Evolutionary conservation across 2,329 filamentous ascomycete species (phyloP).

Genomic region (Penicillium sp.): DNA sequence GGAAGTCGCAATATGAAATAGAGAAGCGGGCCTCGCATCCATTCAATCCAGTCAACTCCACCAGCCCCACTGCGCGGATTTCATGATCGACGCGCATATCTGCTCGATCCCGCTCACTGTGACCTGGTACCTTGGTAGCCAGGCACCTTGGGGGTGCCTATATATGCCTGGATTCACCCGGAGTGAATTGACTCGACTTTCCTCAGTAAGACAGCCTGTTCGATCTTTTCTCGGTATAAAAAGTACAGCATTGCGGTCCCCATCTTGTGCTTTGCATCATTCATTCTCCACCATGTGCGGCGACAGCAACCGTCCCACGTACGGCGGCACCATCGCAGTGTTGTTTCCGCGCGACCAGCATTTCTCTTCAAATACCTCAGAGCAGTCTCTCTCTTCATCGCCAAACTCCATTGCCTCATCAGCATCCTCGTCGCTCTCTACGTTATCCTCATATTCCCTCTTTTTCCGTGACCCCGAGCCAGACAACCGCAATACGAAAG

Average conservation of each 20-base stretch:
- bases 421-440: conserved; percentile 12
- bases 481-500: conserved; percentile 17
- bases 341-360: conserved; percentile 25
- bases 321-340: conserved; percentile 35
- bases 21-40: too few species aligned
- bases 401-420: conserved; percentile 20
- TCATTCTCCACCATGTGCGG: conserved; percentile 54
- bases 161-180: too few species aligned
- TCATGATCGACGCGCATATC: conserved; percentile 16
- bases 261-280: neutral
- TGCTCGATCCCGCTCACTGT: conserved; percentile 31
- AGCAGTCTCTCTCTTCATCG: conserved; percentile 19
- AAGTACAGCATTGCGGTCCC: neutral
- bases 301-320: conserved; percentile 48
- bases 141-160: conserved; percentile 17
- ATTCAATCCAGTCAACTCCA: too few species aligned
- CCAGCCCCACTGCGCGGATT: conserved; percentile 17
- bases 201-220: too few species aligned
- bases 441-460: conserved; percentile 30
- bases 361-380: conserved; percentile 2
- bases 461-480: conserved; percentile 27
- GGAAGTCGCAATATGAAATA: too few species aligned
- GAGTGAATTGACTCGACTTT: too few species aligned
- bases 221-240: too few species aligned
- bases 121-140: conserved; percentile 19